Evolutionary conservation across 2,329 filamentous ascomycete species (phyloP).

Genomic region (Cadophora sp.): DNA sequence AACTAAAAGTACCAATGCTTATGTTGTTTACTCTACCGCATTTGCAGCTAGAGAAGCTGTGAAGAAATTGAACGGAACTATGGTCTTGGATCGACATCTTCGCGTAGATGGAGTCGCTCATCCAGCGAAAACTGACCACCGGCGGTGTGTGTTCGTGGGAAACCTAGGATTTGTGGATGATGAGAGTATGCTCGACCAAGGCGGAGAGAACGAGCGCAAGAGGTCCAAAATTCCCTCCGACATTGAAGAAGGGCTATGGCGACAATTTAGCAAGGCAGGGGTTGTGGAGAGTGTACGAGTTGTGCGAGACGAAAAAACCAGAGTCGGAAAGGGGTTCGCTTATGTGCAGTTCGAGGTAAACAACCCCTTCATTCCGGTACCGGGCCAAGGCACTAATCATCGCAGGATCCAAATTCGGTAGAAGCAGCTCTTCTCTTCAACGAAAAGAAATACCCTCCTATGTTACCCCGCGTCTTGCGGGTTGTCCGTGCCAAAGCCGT

Average conservation of each 20-base stretch:
- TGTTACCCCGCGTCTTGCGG: constrained; percentile 87
- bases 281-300: constrained; percentile 93
- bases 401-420: constrained; percentile 79
- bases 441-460: constrained; percentile 90
- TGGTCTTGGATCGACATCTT: constrained; percentile 85
- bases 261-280: constrained; percentile 77
- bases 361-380: constrained; percentile 30
- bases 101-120: constrained; percentile 91
- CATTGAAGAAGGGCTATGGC: constrained; percentile 92
- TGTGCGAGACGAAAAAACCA: constrained; percentile 84
- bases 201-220: constrained; percentile 73
- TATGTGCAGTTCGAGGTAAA: constrained; percentile 89
- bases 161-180: constrained; percentile 97
- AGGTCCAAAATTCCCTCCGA: constrained; percentile 79
- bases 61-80: constrained; percentile 79
- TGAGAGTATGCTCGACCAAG: constrained; percentile 73
- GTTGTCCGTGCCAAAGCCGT: constrained; percentile 74
- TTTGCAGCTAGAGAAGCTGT: constrained; percentile 79
- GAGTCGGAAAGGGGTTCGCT: constrained; percentile 95
- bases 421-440: constrained; percentile 89
- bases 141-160: constrained; percentile 93
- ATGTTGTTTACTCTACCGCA: constrained; percentile 83
- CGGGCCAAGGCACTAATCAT: constrained; percentile 31
- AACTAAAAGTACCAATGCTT: constrained; percentile 92
- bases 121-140: constrained; percentile 81